These are phyloP conservation scores for Penicillium cosmopolitanum DNA, from an alignment of 495 filamentous ascomycete species.

Conservation along the genomic window DNA sequence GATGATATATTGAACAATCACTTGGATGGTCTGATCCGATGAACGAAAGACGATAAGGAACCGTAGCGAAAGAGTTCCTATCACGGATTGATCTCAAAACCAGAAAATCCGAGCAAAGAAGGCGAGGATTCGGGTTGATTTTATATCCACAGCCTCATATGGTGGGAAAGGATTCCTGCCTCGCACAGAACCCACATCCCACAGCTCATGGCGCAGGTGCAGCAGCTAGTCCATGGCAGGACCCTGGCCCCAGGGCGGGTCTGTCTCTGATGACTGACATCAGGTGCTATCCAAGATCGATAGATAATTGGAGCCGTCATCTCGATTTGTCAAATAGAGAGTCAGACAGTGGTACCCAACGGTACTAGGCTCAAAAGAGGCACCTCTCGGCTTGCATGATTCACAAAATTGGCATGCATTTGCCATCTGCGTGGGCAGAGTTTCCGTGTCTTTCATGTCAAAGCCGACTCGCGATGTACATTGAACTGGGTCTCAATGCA, in stretches of 20 bases:
- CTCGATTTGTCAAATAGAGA: conserved; percentile 14
- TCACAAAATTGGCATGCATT: conserved; percentile 13
- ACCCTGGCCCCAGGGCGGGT: conserved; percentile 3
- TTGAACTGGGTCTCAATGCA: conserved; percentile 16
- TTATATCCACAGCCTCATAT: conserved; percentile 18
- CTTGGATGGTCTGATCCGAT: conserved; percentile 7
- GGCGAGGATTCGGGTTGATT: conserved; percentile 3
- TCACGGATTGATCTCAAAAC: conserved; percentile 11
- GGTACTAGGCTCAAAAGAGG: conserved; percentile 14
- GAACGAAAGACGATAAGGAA: conserved; percentile 27
- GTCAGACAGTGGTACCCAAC: conserved; percentile 15
- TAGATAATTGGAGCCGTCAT: not conserved
- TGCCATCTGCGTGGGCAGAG: conserved; percentile 5
- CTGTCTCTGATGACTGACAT: conserved; percentile 7
- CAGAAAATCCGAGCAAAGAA: not conserved
- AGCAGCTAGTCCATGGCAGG: not conserved
- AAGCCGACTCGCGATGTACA: conserved; percentile 18
- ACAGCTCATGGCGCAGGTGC: conserved; percentile 3
- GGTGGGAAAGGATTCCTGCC: not conserved
- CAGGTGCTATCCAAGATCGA: conserved; percentile 3
- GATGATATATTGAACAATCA: conserved; percentile 1
- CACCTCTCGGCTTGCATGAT: conserved; percentile 10
- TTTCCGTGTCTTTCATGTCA: conserved; percentile 14
- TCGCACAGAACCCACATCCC: not conserved
- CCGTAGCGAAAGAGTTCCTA: conserved; percentile 36